Evolutionary conservation across 345 rosid species (phyloP).

Genomic region (Cochlearia excelsa): DNA sequence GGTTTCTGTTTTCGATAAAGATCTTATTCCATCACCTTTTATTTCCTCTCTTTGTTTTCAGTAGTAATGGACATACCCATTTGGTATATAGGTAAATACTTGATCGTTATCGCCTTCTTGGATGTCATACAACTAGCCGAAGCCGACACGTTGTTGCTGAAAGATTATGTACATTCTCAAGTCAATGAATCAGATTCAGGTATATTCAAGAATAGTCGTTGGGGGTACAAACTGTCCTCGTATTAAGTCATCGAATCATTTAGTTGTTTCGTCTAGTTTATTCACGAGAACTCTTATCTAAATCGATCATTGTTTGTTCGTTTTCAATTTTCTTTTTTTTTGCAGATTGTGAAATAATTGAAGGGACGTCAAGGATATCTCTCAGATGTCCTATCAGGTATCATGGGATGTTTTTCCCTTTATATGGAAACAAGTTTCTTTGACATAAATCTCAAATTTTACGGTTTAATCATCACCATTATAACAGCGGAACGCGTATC

Average conservation of each 20-base stretch:
- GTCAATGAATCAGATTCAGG: conserved; percentile 54
- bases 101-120: conserved; percentile 59
- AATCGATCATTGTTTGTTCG: neutral
- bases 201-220: conserved; percentile 34
- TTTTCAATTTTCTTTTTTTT: conserved; percentile 8
- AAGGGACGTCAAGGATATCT: conserved; percentile 85
- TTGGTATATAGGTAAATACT: conserved; percentile 57
- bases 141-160: conserved; percentile 45
- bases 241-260: conserved; percentile 11
- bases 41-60: conserved; percentile 14
- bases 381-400: conserved; percentile 95
- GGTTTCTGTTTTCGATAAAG: conserved; percentile 46
- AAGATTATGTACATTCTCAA: conserved; percentile 51
- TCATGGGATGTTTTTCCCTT: conserved; percentile 8
- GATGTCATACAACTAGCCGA: conserved; percentile 37
- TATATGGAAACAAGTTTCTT: conserved; percentile 13
- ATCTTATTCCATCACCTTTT: conserved; percentile 4
- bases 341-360: conserved; percentile 71
- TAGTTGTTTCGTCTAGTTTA: conserved; percentile 10
- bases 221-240: conserved; percentile 7
- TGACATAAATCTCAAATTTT: conserved; percentile 13
- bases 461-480: conserved; percentile 4
- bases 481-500: conserved; percentile 66
- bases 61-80: conserved; percentile 28
- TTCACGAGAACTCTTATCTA: neutral